Conservation (phyloP, 1,284 basidiomycete genomes). For the Ganoderma lucidum region DNA sequence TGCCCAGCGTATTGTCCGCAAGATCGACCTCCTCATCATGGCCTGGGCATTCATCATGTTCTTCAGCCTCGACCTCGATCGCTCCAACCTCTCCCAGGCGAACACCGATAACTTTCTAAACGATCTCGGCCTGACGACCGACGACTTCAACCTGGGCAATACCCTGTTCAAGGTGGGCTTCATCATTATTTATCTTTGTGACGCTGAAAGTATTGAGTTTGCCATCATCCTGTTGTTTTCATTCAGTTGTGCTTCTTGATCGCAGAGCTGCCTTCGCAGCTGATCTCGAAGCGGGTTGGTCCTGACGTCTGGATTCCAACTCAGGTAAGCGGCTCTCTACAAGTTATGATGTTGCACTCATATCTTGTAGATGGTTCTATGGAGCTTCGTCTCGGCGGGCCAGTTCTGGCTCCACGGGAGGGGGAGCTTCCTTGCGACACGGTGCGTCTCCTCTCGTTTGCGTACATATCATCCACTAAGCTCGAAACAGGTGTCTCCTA, state of each 20-base stretch:
- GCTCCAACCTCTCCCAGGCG: conserved; percentile 65
- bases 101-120: conserved; percentile 74
- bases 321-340: conserved; percentile 50
- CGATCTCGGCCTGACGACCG: conserved; percentile 66
- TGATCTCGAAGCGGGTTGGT: conserved; percentile 75
- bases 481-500: conserved; percentile 35
- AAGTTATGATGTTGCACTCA: not conserved
- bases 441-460: conserved; percentile 42
- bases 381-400: conserved; percentile 62
- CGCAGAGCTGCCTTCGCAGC: conserved; percentile 76
- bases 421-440: conserved; percentile 55
- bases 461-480: conserved; percentile 39
- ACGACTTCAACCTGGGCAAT: conserved; percentile 76
- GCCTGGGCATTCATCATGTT: conserved; percentile 73
- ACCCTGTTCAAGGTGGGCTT: conserved; percentile 43
- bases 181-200: not conserved
- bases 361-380: conserved; percentile 54
- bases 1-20: conserved; percentile 59
- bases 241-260: conserved; percentile 60
- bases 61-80: conserved; percentile 62
- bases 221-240: conserved; percentile 40
- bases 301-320: conserved; percentile 78
- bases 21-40: conserved; percentile 70
- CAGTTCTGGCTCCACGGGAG: conserved; percentile 73
- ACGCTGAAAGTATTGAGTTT: not conserved